A percentile compares a stretch with the other conserved stretches of the same genome.
Conservation (phyloP, 495 filamentous ascomycete species). For the Astrocystis sublimbata region DNA sequence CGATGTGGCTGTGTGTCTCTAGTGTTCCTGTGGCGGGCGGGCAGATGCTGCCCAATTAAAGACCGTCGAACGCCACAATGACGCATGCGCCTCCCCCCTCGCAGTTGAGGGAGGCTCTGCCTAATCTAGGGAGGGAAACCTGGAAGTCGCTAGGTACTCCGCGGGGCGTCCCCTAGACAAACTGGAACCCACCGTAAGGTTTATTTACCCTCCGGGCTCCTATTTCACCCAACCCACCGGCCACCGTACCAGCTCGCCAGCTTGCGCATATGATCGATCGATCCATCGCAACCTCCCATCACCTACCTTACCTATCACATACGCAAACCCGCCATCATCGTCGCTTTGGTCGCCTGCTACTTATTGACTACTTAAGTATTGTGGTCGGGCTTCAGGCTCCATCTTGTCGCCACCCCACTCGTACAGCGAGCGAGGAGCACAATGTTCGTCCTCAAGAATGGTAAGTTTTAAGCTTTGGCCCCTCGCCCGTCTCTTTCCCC, state of each 20-base stretch:
- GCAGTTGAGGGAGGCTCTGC: too few relatives aligned
- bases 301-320: too few relatives aligned
- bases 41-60: background rate
- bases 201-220: background rate
- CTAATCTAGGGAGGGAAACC: too few relatives aligned
- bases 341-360: background rate
- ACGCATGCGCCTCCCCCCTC: constrained; percentile 1
- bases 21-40: too few relatives aligned
- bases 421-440: constrained; percentile 8
- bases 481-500: background rate
- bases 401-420: background rate
- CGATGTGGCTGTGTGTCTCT: too few relatives aligned
- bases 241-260: background rate
- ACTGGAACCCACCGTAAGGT: too few relatives aligned
- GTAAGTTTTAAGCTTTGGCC: constrained; percentile 25
- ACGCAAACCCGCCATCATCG: background rate
- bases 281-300: background rate
- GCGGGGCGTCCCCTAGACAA: too few relatives aligned
- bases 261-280: background rate
- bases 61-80: background rate
- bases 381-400: background rate
- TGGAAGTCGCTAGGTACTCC: too few relatives aligned
- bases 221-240: background rate
- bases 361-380: background rate
- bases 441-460: constrained; percentile 42